Evolutionary conservation across 495 filamentous ascomycete species (phyloP).

Genomic region (Cercophora scortea): DNA sequence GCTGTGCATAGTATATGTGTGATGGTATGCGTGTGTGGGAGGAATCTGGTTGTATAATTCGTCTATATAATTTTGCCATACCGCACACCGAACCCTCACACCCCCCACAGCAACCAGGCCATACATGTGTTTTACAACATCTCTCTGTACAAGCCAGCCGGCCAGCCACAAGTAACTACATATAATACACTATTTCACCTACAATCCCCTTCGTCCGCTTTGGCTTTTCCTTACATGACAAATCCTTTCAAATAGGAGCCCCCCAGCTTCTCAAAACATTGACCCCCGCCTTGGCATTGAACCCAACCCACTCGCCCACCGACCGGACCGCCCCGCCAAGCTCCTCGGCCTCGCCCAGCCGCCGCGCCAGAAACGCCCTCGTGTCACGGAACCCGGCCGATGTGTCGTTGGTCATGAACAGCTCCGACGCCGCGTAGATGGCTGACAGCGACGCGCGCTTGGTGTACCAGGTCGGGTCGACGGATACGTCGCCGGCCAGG

Average conservation of each 20-base stretch:
- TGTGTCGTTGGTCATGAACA: slow-evolving; percentile 87
- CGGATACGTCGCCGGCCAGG: slow-evolving; percentile 70
- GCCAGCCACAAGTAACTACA: too few species aligned
- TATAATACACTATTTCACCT: too few species aligned
- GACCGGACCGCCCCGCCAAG: slow-evolving; percentile 52
- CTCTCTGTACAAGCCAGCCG: too few species aligned
- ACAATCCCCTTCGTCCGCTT: too few species aligned
- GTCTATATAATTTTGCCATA: too few species aligned
- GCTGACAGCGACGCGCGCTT: slow-evolving; percentile 69
- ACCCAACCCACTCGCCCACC: slow-evolving; percentile 66
- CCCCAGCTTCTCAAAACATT: slow-evolving; percentile 61
- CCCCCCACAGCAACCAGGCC: too few species aligned
- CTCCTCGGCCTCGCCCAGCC: slow-evolving; percentile 60
- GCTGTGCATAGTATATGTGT: too few species aligned
- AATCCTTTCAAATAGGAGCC: slow-evolving; percentile 34
- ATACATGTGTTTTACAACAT: too few species aligned
- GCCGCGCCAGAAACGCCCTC: slow-evolving; percentile 65
- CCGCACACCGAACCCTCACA: too few species aligned
- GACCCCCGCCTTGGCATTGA: slow-evolving; percentile 56
- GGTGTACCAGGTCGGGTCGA: slow-evolving; percentile 87
- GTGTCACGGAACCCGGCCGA: slow-evolving; percentile 63
- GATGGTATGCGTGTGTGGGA: too few species aligned
- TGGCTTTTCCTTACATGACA: too few species aligned
- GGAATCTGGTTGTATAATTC: too few species aligned
- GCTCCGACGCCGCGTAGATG: slow-evolving; percentile 78